Conservation (phyloP, 2,329 filamentous ascomycete species). For the Diaporthe humulicola region DNA sequence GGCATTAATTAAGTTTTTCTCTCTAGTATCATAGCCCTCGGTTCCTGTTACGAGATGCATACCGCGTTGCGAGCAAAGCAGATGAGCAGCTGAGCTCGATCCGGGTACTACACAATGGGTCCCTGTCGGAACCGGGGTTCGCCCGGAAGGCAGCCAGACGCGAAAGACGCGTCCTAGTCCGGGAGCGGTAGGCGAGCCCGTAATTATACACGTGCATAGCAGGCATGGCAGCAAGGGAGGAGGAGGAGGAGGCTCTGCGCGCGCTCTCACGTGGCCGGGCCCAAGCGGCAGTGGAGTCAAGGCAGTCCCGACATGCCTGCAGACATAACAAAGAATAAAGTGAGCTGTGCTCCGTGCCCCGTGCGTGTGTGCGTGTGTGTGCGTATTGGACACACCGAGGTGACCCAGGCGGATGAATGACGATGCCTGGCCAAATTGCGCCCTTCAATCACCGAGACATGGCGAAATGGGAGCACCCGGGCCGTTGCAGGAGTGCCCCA, state of each 20-base stretch:
- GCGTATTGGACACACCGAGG: neutral
- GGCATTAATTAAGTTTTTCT: neutral
- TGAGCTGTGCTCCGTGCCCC: neutral
- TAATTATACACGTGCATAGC: constrained; percentile 21
- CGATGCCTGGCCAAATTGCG: constrained; percentile 18
- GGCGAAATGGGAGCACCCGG: constrained; percentile 17
- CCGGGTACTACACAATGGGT: neutral
- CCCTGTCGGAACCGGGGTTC: neutral
- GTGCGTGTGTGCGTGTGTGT: neutral
- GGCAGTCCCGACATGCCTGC: constrained; percentile 7
- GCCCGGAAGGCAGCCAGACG: constrained; percentile 1
- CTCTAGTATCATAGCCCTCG: neutral
- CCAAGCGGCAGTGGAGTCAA: constrained; percentile 8
- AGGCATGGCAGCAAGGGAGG: neutral
- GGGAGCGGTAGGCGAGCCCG: constrained; percentile 23
- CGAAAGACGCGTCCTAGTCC: constrained; percentile 23
- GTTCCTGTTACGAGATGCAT: constrained; percentile 10
- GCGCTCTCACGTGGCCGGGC: constrained; percentile 24
- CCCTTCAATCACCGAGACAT: constrained; percentile 31
- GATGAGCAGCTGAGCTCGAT: constrained; percentile 5
- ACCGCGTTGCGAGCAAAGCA: constrained; percentile 8
- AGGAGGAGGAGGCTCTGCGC: constrained; percentile 14
- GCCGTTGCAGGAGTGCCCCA: constrained; percentile 8
- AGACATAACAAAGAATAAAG: constrained; percentile 1
- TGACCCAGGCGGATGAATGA: neutral